A percentile compares a stretch with the other conserved stretches of the same genome.
Conservation (phyloP, 306 rosid genomes). For the Pachyrhizus erosus region DNA sequence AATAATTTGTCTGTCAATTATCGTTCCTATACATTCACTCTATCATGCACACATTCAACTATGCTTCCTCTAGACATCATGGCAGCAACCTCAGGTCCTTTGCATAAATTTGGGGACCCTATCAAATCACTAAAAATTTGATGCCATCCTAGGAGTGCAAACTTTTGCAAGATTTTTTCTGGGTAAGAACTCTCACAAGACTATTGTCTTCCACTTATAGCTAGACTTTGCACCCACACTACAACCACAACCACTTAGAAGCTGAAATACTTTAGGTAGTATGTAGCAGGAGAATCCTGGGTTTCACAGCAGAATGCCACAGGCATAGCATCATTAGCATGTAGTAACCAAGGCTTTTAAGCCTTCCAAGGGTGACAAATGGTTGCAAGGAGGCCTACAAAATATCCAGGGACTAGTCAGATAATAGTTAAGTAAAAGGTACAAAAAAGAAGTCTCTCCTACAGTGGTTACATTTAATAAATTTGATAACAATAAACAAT, state of each 20-base stretch:
- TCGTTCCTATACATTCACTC: no score
- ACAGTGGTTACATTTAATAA: not conserved
- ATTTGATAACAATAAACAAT: not conserved
- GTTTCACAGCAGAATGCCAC: not conserved
- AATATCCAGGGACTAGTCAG: not conserved
- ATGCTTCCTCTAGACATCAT: not conserved
- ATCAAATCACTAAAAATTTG: not conserved
- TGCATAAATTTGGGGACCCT: not conserved
- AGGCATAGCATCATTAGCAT: not conserved
- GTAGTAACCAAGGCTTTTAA: not conserved
- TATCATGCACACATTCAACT: not conserved
- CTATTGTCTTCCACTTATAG: no score
- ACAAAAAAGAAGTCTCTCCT: not conserved
- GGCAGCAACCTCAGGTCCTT: not conserved
- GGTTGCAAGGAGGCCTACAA: not conserved
- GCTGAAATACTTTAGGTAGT: not conserved
- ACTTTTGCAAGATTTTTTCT: not conserved
- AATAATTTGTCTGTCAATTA: no score
- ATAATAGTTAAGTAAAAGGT: not conserved
- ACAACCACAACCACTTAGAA: not conserved
- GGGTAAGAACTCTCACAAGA: not conserved
- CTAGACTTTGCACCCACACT: not conserved
- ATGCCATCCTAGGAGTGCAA: not conserved
- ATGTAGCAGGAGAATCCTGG: not conserved
- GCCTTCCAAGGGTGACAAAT: not conserved